phyloP scores from a whole-genome alignment of 345 rosid genomes.

The Melastoma malabathricum region DNA sequence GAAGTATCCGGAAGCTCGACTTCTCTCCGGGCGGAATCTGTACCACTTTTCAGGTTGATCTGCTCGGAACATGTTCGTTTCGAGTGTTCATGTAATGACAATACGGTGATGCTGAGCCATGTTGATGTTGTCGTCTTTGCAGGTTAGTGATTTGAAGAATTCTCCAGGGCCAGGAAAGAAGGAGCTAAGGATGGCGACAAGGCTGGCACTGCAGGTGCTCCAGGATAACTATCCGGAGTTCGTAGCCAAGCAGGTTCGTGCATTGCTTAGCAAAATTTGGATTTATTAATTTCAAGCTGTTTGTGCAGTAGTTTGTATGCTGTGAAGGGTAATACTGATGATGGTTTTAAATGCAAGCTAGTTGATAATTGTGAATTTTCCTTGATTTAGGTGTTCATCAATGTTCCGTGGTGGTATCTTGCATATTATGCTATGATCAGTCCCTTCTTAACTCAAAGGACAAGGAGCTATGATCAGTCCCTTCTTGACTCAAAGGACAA shows the following conservation, averaged over 20 bases:
- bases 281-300: no score
- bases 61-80: no score
- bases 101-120: no score
- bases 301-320: not conserved
- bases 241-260: constrained; percentile 68
- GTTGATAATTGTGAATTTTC: constrained; percentile 2
- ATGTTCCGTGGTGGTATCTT: constrained; percentile 98
- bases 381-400: constrained; percentile 54
- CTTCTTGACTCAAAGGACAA: constrained; percentile 82
- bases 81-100: no score
- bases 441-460: constrained; percentile 82
- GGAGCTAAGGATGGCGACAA: constrained; percentile 74
- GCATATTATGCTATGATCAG: constrained; percentile 66
- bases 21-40: constrained; percentile 63
- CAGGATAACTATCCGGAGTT: constrained; percentile 97
- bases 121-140: no score
- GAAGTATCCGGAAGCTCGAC: constrained; percentile 79
- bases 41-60: constrained; percentile 42
- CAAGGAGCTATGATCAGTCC: constrained; percentile 68
- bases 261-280: not conserved
- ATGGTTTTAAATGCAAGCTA: not conserved
- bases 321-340: not conserved
- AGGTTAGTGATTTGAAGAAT: constrained; percentile 71
- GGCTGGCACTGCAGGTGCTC: constrained; percentile 64
- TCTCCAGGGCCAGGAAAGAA: constrained; percentile 70